Evolutionary conservation across 306 rosid species (phyloP).

Genomic region (Vigna unguiculata): DNA sequence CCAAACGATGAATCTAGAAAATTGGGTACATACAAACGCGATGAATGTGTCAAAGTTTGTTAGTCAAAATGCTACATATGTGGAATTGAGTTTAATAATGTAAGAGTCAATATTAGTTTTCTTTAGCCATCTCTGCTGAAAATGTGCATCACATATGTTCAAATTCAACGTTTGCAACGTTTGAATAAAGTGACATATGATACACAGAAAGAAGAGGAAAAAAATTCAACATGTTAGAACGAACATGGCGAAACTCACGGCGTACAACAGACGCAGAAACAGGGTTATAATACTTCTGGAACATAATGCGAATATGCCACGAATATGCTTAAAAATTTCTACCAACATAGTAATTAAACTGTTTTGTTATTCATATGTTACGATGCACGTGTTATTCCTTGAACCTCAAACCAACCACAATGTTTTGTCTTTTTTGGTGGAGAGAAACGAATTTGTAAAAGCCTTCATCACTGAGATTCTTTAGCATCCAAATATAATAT

Average conservation of each 20-base stretch:
- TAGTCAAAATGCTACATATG: constrained; percentile 25
- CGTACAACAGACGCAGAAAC: constrained; percentile 43
- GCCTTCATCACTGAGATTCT: neutral
- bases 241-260: constrained; percentile 20
- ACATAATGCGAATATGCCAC: constrained; percentile 17
- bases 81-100: neutral
- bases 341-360: neutral
- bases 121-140: neutral
- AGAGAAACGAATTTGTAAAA: constrained; percentile 22
- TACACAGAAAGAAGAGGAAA: neutral
- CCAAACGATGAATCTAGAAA: neutral
- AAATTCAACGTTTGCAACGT: constrained; percentile 15
- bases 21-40: neutral
- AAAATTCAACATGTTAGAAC: constrained; percentile 8
- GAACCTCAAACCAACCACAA: neutral
- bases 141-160: constrained; percentile 1
- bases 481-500: constrained; percentile 20
- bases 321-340: constrained; percentile 22
- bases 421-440: neutral
- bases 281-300: neutral
- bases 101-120: constrained; percentile 37
- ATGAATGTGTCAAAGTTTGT: neutral
- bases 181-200: constrained; percentile 5
- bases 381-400: constrained; percentile 21
- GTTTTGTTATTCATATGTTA: too few species aligned